Conservation (phyloP, 805 yeast genomes). For the Zygosaccharomyces kombuchaensis region DNA sequence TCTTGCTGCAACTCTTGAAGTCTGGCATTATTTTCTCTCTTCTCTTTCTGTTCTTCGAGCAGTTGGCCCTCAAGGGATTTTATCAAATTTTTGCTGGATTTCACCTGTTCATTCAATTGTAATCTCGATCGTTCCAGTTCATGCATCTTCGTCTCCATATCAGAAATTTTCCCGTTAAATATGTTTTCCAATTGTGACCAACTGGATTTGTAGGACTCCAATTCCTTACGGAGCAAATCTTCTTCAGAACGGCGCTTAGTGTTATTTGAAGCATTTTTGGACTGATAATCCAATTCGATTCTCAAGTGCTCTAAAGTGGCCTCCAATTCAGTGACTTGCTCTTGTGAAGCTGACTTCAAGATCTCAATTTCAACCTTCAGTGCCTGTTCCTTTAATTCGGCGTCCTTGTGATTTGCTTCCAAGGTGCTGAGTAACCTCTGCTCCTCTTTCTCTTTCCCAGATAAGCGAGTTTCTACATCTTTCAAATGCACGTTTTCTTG, state of each 20-base stretch:
- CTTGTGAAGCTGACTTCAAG: conserved; percentile 32
- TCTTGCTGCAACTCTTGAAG: conserved; percentile 26
- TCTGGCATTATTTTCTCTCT: conserved; percentile 33
- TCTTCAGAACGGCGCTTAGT: conserved; percentile 1
- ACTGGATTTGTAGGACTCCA: conserved; percentile 69
- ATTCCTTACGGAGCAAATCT: conserved; percentile 54
- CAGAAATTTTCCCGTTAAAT: conserved; percentile 45
- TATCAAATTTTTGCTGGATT: conserved; percentile 8
- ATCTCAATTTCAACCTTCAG: conserved; percentile 25
- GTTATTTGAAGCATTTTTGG: conserved; percentile 1
- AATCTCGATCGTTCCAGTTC: conserved; percentile 32
- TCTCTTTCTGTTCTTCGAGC: conserved; percentile 18
- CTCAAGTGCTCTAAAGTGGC: conserved; percentile 65
- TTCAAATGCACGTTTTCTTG: conserved; percentile 12
- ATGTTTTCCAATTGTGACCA: conserved; percentile 79
- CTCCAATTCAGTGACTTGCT: conserved; percentile 59
- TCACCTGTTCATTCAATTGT: conserved; percentile 12
- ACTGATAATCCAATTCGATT: conserved; percentile 49
- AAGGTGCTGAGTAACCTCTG: conserved; percentile 24
- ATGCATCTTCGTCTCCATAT: conserved; percentile 44
- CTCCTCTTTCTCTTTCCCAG: conserved; percentile 11
- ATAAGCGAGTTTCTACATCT: background rate
- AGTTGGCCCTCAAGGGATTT: conserved; percentile 6
- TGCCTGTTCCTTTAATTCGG: conserved; percentile 24
- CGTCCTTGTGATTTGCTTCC: conserved; percentile 23